Percentiles rank a stretch among this genome's conserved stretches.
phyloP scores from a whole-genome alignment of 257 asterid genomes.

The Solanum medicagineum region DNA sequence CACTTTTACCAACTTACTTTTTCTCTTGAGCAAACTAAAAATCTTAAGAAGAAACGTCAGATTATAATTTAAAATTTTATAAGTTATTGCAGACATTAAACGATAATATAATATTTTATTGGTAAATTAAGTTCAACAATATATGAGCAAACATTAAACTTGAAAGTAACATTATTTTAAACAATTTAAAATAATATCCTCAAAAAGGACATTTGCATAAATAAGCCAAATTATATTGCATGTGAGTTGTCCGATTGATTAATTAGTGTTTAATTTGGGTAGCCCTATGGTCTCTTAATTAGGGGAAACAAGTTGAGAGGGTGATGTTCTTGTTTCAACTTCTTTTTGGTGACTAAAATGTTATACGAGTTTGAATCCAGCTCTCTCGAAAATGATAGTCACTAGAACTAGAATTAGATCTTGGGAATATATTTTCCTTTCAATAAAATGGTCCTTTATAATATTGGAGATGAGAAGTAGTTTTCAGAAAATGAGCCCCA shows the following conservation, averaged over 20 bases:
- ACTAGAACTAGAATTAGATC: neutral
- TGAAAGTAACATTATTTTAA: neutral
- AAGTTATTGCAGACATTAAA: neutral
- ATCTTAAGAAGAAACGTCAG: neutral
- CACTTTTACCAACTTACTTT: neutral
- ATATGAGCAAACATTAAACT: neutral
- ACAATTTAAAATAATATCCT: neutral
- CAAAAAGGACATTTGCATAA: neutral
- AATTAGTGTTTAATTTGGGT: neutral
- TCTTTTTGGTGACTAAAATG: neutral
- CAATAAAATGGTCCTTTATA: neutral
- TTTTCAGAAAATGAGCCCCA: neutral
- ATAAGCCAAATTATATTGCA: neutral
- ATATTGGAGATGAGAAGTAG: neutral
- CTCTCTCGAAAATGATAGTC: neutral
- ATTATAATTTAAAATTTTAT: no score
- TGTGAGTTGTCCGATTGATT: neutral
- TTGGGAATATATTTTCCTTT: neutral
- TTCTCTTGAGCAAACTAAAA: neutral
- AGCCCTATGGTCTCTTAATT: neutral
- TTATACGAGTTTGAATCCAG: neutral
- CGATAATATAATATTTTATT: neutral
- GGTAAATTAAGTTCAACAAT: neutral
- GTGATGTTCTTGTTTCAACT: neutral
- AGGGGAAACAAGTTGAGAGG: neutral